Conservation (phyloP, 2,329 filamentous ascomycete genomes). For the Cryphonectria naterciae region DNA sequence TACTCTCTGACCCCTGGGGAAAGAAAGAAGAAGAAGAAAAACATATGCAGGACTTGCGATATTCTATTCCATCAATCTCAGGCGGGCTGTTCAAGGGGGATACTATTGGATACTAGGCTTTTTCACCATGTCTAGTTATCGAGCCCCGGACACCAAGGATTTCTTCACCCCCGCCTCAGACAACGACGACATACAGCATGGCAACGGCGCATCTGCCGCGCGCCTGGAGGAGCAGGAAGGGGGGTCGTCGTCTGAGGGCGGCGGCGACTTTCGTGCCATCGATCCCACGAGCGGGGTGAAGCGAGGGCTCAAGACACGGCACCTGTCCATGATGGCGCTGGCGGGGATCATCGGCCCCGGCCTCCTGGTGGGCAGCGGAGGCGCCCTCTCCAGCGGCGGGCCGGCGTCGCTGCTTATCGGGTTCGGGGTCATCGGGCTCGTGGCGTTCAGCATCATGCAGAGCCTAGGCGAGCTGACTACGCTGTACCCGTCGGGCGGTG, state of each 20-base stretch:
- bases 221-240: constrained; percentile 38
- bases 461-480: constrained; percentile 76
- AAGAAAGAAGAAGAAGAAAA: background rate
- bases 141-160: constrained; percentile 16
- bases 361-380: constrained; percentile 71
- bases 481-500: constrained; percentile 71
- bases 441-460: constrained; percentile 72
- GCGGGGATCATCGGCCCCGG: constrained; percentile 71
- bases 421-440: constrained; percentile 71
- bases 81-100: background rate
- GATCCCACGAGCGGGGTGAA: constrained; percentile 69
- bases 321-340: constrained; percentile 68
- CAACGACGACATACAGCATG: constrained; percentile 8
- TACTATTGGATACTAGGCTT: background rate
- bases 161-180: constrained; percentile 8
- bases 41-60: background rate
- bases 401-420: constrained; percentile 75
- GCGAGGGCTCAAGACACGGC: constrained; percentile 69
- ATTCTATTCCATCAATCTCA: background rate
- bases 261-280: constrained; percentile 50
- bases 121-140: constrained; percentile 17
- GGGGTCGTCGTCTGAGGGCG: constrained; percentile 38
- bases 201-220: constrained; percentile 8
- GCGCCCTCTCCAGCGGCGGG: constrained; percentile 69
- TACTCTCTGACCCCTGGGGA: background rate